Evolutionary conservation across 192 early-diverging fungal species (phyloP), one percentile per base, ranked within the genome.

Genomic region (Backusella luteola): DNA sequence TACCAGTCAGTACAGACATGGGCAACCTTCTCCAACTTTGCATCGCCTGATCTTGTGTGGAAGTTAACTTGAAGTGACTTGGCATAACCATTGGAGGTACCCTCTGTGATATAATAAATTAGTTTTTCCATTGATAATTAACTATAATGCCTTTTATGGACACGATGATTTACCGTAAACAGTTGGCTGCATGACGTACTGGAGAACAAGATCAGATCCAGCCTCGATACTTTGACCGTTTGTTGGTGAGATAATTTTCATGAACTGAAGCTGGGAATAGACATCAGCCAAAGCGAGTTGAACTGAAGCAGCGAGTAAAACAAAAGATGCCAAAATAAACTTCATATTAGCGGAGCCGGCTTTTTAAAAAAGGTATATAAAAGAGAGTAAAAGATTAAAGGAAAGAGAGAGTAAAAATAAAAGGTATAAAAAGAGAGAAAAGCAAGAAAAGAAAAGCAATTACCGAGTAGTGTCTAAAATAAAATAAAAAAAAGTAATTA

Each of bases 221-320:
- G 77, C 72, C 15, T 56, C 23, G 34, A 78, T 23, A 21, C 46
- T 73, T 15, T 73, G 66, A 49, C 77, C 77, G 32, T 59, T 69
- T 34, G 63, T 41, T n/a, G 77, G 77, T 39, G 77, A 78, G 9
- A 56, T 9, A 23, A 78, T 78, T 23, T 78, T 78, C 19, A 78
- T 78, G 23, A 74, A 78, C 21, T 78, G 77, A 52, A 78, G 73
- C 32, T 78, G 77, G 3, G 77, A 78, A n/a, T 56, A 78, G 15
- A 78, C 70, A 41, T 72, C 72, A 29, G 72, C 77, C 14, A 39
- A 56, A 15, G 67, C 52, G 12, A 53, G 23, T 34, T 78, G 77
- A 19, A 69, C 12, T 26, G 23, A 59, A 11, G 23, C 53, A 21
- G 26, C 21, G 23, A 59, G n/a, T 26, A 59, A 59, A 26, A 59